Evolutionary conservation across 176 grass and related monocot genomes (phyloP), one percentile per base, ranked within the genome.

Genomic region (Bonia amplexicaulis): DNA sequence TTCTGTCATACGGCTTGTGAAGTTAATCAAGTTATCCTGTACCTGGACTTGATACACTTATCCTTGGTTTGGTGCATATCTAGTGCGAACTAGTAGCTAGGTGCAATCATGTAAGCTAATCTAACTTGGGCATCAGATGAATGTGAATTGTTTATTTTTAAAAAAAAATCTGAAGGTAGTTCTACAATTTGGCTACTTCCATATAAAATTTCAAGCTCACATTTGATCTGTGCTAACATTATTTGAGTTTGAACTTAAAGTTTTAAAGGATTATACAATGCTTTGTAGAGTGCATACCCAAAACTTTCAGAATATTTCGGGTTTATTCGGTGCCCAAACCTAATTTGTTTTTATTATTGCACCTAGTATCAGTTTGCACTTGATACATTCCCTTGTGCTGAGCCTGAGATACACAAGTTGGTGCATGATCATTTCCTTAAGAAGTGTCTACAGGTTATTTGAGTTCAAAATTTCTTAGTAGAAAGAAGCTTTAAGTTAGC

Each of bases 361-460:
- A 41, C 65, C 7, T 63, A 78, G 74, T 85, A 75, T 69, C 35
- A 35, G 49, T 89, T 69, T 89, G 82, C 66, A 25, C 25, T 51
- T 81, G 19, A n/a, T 85, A 45, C 58, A 71, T 47, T 77, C n/a
- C 74, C 19, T 65, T 76, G 57, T 85, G 64, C 40, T 77, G 31
- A 63, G 42, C 76, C 40, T 81, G 23, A 63, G 42, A 76, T 85
- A 35, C 74, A 25, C 25, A n/a, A 67, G 71, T 17, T 74, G 39
- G 66, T 68, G 17, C 63, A 19, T 51, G 54, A 74, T 61, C 45
- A 26, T 74, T 73, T 67, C 59, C 73, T 66, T 68, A 15, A 49
- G 47, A 54, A 78, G 47, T 79, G 16, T 33, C 17, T 64, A 23
- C 42, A 68, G 41, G 74, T 74, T 60, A 78, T 66, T 48, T 65